Conservation (phyloP, 768 basidiomycete genomes). For the Mycena olivaceomarginata region DNA sequence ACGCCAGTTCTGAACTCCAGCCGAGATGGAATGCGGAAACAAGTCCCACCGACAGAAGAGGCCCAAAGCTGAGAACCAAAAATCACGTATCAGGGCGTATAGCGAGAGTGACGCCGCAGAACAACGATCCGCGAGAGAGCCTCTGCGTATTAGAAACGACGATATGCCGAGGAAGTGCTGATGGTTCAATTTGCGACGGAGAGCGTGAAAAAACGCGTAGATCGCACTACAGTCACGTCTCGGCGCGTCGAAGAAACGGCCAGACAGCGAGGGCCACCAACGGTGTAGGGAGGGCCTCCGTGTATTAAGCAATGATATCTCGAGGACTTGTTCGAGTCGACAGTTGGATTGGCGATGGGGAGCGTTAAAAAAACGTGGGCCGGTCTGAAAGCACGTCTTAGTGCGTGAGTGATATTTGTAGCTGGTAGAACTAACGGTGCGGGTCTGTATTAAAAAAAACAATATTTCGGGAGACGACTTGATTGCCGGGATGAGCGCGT, state of each 20-base stretch:
- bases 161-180: neutral
- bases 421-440: neutral
- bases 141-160: neutral
- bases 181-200: neutral
- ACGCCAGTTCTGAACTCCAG: neutral
- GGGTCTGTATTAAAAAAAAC: neutral
- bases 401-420: neutral
- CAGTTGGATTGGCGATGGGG: neutral
- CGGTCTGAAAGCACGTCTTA: neutral
- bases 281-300: neutral
- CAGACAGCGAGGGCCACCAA: neutral
- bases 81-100: neutral
- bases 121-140: neutral
- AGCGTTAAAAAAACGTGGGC: neutral
- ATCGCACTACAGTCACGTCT: neutral
- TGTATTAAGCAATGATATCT: neutral
- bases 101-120: neutral
- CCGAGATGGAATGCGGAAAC: neutral
- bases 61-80: neutral
- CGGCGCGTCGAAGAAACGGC: neutral
- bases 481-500: neutral
- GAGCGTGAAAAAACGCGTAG: neutral
- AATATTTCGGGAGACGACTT: neutral
- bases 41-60: neutral
- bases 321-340: neutral